These are phyloP conservation scores for Xylariaceae sp. DNA, from an alignment of 2,329 filamentous ascomycete species.

Conservation along the genomic window DNA sequence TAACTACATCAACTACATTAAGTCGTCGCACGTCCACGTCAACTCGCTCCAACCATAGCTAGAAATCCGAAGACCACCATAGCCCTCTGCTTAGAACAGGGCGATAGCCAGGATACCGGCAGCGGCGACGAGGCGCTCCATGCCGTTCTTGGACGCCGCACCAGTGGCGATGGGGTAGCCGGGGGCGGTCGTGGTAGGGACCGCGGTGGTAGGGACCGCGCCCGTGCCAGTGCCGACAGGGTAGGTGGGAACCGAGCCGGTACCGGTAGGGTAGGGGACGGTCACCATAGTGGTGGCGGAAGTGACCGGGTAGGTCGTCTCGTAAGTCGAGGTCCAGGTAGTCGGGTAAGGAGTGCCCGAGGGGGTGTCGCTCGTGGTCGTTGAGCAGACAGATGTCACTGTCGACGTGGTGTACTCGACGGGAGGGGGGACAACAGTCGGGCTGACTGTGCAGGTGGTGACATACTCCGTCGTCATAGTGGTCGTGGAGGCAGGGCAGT, in stretches of 20 bases:
- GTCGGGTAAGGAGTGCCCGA: background rate
- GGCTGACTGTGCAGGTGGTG: background rate
- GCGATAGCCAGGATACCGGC: conserved; percentile 9
- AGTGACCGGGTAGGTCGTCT: background rate
- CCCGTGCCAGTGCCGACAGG: background rate
- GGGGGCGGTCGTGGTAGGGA: background rate
- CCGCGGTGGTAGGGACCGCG: background rate
- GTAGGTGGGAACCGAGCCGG: background rate
- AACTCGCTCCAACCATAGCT: too few relatives aligned
- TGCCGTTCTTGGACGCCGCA: conserved; percentile 1
- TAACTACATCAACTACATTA: too few relatives aligned
- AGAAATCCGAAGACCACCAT: too few relatives aligned
- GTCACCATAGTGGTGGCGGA: background rate
- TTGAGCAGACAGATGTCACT: background rate
- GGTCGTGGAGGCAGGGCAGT: background rate
- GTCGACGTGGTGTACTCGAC: background rate
- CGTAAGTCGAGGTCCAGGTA: background rate
- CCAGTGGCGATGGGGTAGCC: background rate
- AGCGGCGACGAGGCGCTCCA: background rate
- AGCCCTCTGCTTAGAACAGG: conserved; percentile 1
- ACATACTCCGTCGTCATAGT: background rate
- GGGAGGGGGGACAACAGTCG: background rate
- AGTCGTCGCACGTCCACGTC: too few relatives aligned
- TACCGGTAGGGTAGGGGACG: background rate
- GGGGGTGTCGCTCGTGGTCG: background rate